Percentiles rank a stretch among this genome's conserved stretches.
Conservation (phyloP, 169 alveolate genomes). For the Cryptosporidium sp. region DNA sequence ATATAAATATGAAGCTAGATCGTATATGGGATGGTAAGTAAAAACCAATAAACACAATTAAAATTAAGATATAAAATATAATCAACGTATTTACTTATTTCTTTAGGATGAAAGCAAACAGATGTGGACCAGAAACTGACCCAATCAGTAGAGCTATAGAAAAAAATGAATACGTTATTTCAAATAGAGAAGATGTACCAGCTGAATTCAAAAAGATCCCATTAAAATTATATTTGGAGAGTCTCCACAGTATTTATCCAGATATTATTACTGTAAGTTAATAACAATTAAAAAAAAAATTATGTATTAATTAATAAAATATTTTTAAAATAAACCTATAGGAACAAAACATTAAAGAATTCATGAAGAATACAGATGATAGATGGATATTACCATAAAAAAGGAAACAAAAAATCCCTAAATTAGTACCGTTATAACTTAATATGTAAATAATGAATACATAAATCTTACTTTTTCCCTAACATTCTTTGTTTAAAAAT, state of each 20-base stretch:
- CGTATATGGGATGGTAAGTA: conserved; percentile 68
- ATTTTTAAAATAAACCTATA: background rate
- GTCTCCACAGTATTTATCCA: conserved; percentile 44
- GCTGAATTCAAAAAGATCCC: conserved; percentile 44
- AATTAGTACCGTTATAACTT: background rate
- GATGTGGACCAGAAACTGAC: conserved; percentile 75
- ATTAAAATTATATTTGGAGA: conserved; percentile 40
- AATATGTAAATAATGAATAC: background rate
- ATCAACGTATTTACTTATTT: background rate
- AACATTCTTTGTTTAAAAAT: conserved; percentile 52
- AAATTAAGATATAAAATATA: background rate
- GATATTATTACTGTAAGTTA: conserved; percentile 68
- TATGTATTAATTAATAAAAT: background rate
- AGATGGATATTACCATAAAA: conserved; percentile 72
- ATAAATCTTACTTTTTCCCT: background rate
- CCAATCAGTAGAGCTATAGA: conserved; percentile 64
- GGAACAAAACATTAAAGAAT: conserved; percentile 74
- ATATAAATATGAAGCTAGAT: conserved; percentile 54
- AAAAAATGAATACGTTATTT: conserved; percentile 40
- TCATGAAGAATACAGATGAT: conserved; percentile 17
- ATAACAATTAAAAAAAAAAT: background rate
- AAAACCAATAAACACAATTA: background rate
- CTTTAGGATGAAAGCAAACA: conserved; percentile 52
- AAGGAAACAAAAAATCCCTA: background rate
- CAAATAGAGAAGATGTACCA: conserved; percentile 59